A percentile compares a stretch with the other conserved stretches of the same genome.
phyloP scores from a whole-genome alignment of 2,329 filamentous ascomycete genomes.

The Pseudonectria foliicola region DNA sequence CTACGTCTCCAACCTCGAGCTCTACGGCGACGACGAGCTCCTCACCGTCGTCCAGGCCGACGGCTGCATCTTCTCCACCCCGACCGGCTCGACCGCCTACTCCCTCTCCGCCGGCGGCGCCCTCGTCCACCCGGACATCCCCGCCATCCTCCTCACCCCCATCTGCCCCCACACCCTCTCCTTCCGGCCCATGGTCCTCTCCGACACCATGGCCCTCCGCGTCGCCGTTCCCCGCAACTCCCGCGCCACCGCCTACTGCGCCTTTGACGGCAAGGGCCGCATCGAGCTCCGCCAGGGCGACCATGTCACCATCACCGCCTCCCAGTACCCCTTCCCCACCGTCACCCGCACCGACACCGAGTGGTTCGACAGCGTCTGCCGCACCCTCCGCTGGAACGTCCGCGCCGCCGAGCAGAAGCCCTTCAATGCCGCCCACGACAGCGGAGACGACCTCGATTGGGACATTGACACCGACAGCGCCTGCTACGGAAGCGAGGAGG shows the following conservation, averaged over 20 bases:
- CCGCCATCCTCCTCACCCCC: constrained; percentile 90
- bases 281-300: constrained; percentile 90
- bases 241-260: constrained; percentile 89
- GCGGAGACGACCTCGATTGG: constrained; percentile 64
- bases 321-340: constrained; percentile 94
- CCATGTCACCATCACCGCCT: constrained; percentile 91
- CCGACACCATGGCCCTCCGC: constrained; percentile 86
- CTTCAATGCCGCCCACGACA: constrained; percentile 50
- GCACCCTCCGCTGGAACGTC: constrained; percentile 92
- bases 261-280: constrained; percentile 94
- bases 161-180: constrained; percentile 97
- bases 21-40: constrained; percentile 92
- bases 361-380: constrained; percentile 94
- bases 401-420: constrained; percentile 87
- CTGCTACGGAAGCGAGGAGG: constrained; percentile 66
- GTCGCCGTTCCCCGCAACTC: constrained; percentile 79
- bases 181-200: constrained; percentile 96
- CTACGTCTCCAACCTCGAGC: constrained; percentile 92
- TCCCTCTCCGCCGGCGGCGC: constrained; percentile 92
- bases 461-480: constrained; percentile 89
- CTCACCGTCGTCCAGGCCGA: constrained; percentile 95
- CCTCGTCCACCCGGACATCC: constrained; percentile 93
- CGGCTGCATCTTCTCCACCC: constrained; percentile 95
- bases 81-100: constrained; percentile 91
- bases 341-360: constrained; percentile 84